Percentiles rank a stretch among this genome's conserved stretches.
Evolutionary conservation across 2,329 filamentous ascomycete species (phyloP).

Genomic region (Coniochaeta hoffmannii): DNA sequence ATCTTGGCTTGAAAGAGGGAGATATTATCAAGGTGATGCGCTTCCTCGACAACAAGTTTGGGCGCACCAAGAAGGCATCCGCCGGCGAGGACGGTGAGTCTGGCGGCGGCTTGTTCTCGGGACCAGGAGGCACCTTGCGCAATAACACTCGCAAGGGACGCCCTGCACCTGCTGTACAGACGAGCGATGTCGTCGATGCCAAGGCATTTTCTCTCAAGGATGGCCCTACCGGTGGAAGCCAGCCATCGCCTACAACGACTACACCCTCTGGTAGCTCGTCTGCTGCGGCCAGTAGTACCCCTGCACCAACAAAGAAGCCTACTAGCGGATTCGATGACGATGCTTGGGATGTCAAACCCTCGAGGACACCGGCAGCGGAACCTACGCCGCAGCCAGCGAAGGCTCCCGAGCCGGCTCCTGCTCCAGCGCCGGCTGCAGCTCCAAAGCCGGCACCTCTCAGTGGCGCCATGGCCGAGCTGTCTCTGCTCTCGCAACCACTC

Average conservation of each 20-base stretch:
- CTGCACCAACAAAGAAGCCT: conserved; percentile 14
- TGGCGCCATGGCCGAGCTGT: conserved; percentile 58
- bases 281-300: conserved; percentile 10
- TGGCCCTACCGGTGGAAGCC: conserved; percentile 31
- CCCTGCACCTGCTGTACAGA: conserved; percentile 78
- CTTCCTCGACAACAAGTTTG: conserved; percentile 72
- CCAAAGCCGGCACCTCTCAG: conserved; percentile 43
- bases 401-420: conserved; percentile 21
- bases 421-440: conserved; percentile 22
- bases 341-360: conserved; percentile 92
- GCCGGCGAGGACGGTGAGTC: conserved; percentile 53
- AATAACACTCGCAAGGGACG: conserved; percentile 94
- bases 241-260: conserved; percentile 28
- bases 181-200: conserved; percentile 80
- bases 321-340: conserved; percentile 80
- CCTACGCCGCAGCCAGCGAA: conserved; percentile 13
- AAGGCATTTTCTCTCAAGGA: conserved; percentile 69
- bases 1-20: conserved; percentile 87
- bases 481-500: conserved; percentile 43
- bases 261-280: conserved; percentile 5
- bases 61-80: conserved; percentile 54
- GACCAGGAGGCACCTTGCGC: conserved; percentile 79
- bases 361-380: conserved; percentile 40
- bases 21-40: conserved; percentile 97
- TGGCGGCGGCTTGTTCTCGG: conserved; percentile 72